Evolutionary conservation across 257 asterid species (phyloP).

Genomic region (Verbena officinalis): DNA sequence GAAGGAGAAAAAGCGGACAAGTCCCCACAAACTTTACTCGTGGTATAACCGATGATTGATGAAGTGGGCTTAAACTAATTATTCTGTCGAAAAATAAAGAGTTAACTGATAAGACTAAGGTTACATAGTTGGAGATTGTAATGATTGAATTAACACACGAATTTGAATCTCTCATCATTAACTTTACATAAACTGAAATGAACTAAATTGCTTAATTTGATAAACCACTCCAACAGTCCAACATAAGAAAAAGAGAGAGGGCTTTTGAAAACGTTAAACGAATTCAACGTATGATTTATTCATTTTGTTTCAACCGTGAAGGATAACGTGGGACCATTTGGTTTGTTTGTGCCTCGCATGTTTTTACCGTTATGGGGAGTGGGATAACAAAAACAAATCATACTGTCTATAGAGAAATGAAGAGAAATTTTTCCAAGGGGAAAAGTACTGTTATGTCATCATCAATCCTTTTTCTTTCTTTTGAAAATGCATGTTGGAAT

Average conservation of each 20-base stretch:
- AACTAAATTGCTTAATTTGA: too few species aligned
- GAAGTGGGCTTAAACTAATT: background rate
- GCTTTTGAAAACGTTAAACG: background rate
- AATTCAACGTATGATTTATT: background rate
- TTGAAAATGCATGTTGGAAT: too few species aligned
- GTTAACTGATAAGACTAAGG: constrained; percentile 7
- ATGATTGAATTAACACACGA: too few species aligned
- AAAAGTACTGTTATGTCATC: too few species aligned
- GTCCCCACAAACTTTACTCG: background rate
- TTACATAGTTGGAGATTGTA: background rate
- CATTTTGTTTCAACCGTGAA: constrained; percentile 20
- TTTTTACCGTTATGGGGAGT: constrained; percentile 13
- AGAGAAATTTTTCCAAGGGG: too few species aligned
- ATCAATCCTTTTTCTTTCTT: too few species aligned
- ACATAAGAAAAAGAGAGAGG: background rate
- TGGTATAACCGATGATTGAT: background rate
- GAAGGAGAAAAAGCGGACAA: background rate
- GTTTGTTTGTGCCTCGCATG: constrained; percentile 34
- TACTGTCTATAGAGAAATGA: background rate
- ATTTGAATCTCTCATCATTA: too few species aligned
- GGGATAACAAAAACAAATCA: background rate
- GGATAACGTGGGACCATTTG: constrained; percentile 38
- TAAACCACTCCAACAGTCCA: background rate
- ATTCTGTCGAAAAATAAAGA: constrained; percentile 11
- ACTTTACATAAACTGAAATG: too few species aligned